Conservation (phyloP, 495 filamentous ascomycete species). For the Tuber umbilicatum region DNA sequence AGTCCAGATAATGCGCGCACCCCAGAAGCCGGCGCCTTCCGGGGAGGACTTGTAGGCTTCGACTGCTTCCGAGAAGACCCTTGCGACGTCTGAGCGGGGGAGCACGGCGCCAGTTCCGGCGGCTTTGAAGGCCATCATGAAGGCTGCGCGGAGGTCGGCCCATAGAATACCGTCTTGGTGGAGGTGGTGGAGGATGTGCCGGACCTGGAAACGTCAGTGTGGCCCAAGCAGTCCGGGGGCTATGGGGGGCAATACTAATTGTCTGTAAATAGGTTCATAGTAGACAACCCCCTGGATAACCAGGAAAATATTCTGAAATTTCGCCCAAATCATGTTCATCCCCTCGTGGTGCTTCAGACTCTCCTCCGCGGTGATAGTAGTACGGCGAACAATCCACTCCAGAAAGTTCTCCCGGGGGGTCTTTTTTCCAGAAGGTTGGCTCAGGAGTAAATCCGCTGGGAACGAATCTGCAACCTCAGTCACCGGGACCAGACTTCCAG, state of each 20-base stretch:
- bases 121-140: conserved; percentile 32
- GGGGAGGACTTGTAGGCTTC: conserved; percentile 60
- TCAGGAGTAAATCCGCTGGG: conserved; percentile 49
- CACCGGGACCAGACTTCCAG: conserved; percentile 53
- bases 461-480: conserved; percentile 63
- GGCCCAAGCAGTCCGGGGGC: background rate
- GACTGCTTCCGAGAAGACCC: conserved; percentile 70
- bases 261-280: conserved; percentile 87
- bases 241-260: conserved; percentile 50
- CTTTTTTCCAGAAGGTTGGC: background rate
- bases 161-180: conserved; percentile 72
- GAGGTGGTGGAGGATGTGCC: conserved; percentile 59
- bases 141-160: conserved; percentile 55
- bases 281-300: conserved; percentile 66
- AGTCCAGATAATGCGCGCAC: conserved; percentile 83
- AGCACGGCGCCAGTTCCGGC: conserved; percentile 25
- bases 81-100: conserved; percentile 55
- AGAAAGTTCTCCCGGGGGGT: conserved; percentile 62
- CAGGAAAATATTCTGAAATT: conserved; percentile 64
- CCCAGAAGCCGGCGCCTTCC: conserved; percentile 71
- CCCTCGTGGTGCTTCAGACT: conserved; percentile 73
- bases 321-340: conserved; percentile 70
- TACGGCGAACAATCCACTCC: conserved; percentile 68
- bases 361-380: conserved; percentile 61
- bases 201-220: conserved; percentile 15